Percentiles rank a stretch among this genome's conserved stretches.
Conservation (phyloP, 257 asterid genomes). For the Fraxinus quadrangulata region DNA sequence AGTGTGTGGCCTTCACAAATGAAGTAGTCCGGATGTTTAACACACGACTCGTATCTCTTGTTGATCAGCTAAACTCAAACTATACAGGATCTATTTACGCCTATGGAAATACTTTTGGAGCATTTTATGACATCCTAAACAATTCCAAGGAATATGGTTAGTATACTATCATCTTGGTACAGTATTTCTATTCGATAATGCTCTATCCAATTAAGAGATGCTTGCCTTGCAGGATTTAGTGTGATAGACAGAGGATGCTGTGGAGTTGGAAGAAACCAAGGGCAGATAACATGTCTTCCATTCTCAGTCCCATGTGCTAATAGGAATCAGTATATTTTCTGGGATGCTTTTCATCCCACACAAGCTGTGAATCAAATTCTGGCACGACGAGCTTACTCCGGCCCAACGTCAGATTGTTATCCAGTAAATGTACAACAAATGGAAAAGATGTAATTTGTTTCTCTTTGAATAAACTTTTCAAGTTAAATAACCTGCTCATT, state of each 20-base stretch:
- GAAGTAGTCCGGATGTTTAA: slow-evolving; percentile 50
- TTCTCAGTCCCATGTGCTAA: slow-evolving; percentile 54
- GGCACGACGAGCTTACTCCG: slow-evolving; percentile 54
- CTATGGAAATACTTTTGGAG: slow-evolving; percentile 65
- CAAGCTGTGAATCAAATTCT: slow-evolving; percentile 54
- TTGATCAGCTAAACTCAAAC: slow-evolving; percentile 53
- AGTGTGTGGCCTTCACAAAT: slow-evolving; percentile 52
- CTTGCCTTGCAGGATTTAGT: slow-evolving; percentile 42
- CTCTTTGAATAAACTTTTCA: background rate
- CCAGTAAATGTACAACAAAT: slow-evolving; percentile 63
- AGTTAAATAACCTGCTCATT: background rate
- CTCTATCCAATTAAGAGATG: too few relatives aligned
- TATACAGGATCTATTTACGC: slow-evolving; percentile 45
- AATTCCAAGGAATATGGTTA: slow-evolving; percentile 60
- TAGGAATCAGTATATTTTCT: slow-evolving; percentile 56
- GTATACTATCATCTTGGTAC: background rate
- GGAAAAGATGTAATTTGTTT: slow-evolving; percentile 34
- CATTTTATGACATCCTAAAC: slow-evolving; percentile 46
- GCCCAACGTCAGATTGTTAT: slow-evolving; percentile 50
- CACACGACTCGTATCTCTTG: slow-evolving; percentile 40
- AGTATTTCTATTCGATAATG: too few relatives aligned
- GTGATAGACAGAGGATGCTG: slow-evolving; percentile 71
- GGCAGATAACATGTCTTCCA: slow-evolving; percentile 72
- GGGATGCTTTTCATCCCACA: slow-evolving; percentile 94
- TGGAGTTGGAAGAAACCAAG: slow-evolving; percentile 70